Conservation (phyloP, 2,329 filamentous ascomycete genomes). For the Ophiostoma populinum region DNA sequence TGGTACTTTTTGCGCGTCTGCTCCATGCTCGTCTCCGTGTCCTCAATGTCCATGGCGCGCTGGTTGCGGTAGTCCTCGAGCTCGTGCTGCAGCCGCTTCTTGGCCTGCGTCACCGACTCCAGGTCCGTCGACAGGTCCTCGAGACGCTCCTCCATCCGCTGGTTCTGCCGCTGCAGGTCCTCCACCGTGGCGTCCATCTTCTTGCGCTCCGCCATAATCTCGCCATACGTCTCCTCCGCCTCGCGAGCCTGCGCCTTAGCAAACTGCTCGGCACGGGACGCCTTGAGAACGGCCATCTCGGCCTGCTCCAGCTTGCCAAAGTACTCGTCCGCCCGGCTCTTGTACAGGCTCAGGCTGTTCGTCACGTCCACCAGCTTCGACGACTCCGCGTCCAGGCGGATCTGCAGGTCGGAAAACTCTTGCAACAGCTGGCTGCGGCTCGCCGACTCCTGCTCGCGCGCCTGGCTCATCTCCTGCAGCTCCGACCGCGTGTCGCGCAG, state of each 20-base stretch:
- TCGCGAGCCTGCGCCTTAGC: slow-evolving; percentile 79
- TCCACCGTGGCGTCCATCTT: slow-evolving; percentile 78
- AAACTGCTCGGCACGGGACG: slow-evolving; percentile 80
- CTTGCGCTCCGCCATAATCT: slow-evolving; percentile 81
- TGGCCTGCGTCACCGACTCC: slow-evolving; percentile 67
- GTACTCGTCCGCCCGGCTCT: slow-evolving; percentile 84
- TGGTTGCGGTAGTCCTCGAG: slow-evolving; percentile 94
- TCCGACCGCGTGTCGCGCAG: slow-evolving; percentile 72
- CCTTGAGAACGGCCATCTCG: slow-evolving; percentile 88
- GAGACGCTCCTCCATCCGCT: slow-evolving; percentile 76
- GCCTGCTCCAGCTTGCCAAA: slow-evolving; percentile 95
- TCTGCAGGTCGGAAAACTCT: slow-evolving; percentile 87
- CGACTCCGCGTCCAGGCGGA: slow-evolving; percentile 74
- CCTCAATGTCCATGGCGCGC: slow-evolving; percentile 87
- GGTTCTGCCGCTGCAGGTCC: slow-evolving; percentile 76
- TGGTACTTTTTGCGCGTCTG: slow-evolving; percentile 97
- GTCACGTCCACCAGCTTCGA: slow-evolving; percentile 72
- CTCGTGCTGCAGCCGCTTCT: slow-evolving; percentile 90
- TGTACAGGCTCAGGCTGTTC: slow-evolving; percentile 75
- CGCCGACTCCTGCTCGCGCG: slow-evolving; percentile 73
- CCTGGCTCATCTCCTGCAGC: slow-evolving; percentile 59
- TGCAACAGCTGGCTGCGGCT: slow-evolving; percentile 77
- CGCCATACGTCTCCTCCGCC: slow-evolving; percentile 77
- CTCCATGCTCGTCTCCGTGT: slow-evolving; percentile 90
- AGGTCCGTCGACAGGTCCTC: slow-evolving; percentile 87